phyloP scores from a whole-genome alignment of 768 basidiomycete genomes.

The Lentinula aciculospora region DNA sequence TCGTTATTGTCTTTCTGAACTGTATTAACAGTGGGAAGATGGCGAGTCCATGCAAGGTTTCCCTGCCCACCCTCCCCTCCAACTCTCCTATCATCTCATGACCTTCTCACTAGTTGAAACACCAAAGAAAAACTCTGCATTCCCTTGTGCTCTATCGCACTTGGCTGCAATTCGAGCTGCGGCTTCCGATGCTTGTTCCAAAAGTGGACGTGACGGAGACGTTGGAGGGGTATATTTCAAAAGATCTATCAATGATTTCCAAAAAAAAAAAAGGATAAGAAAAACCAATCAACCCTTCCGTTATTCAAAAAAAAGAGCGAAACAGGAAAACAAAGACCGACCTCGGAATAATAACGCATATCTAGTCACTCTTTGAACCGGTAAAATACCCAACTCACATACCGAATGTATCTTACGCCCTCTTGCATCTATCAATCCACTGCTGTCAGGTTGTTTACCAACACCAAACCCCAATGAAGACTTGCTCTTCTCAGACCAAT shows the following conservation, averaged over 20 bases:
- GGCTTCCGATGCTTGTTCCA: conserved; percentile 53
- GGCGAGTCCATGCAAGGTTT: too few relatives aligned
- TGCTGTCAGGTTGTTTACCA: neutral
- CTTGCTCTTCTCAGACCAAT: neutral
- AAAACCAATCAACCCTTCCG: neutral
- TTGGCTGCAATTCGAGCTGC: conserved; percentile 53
- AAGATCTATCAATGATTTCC: conserved; percentile 34
- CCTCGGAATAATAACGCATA: conserved; percentile 62
- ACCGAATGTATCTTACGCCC: conserved; percentile 23
- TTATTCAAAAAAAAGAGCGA: neutral
- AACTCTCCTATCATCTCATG: too few relatives aligned
- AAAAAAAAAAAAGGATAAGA: too few relatives aligned
- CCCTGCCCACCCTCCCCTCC: too few relatives aligned
- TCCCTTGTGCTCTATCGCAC: conserved; percentile 57
- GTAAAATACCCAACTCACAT: conserved; percentile 62
- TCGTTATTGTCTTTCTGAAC: too few relatives aligned
- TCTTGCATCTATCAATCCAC: neutral
- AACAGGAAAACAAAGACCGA: conserved; percentile 18
- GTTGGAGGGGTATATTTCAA: conserved; percentile 47
- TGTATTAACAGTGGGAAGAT: too few relatives aligned
- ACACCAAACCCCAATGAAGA: neutral
- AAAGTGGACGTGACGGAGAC: conserved; percentile 47
- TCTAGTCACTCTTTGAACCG: conserved; percentile 61
- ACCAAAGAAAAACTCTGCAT: conserved; percentile 26
- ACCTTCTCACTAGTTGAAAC: neutral